Evolutionary conservation across 495 filamentous ascomycete species (phyloP), one percentile per base, ranked within the genome.

Genomic region (Neurospora intermedia): DNA sequence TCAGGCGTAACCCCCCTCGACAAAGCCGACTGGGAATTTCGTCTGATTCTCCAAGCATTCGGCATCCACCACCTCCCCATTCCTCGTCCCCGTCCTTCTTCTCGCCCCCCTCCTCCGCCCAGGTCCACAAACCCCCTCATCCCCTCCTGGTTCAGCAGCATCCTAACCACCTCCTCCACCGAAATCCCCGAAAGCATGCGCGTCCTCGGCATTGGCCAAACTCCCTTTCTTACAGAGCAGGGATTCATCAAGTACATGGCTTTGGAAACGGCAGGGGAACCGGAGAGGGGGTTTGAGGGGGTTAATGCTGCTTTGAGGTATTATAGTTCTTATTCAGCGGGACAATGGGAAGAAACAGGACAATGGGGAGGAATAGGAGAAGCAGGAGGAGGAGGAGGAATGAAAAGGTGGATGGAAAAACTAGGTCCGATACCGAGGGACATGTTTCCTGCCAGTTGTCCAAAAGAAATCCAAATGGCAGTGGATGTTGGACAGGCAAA

Each of bases 11-110:
- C 54, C 0, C 27, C 54, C 27, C 27, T 66, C 15, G 54, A 66
- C 54, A 66, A 66, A 66, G 54, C 54, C 54, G 54, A 66, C 54
- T 66, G 27, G 27, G 54, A 66, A 35, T 66, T 66, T 15, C 54
- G 54, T 2, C 1, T 35, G 6, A 66, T 66, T 27, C 54, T 66
- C 54, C 54, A 66, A 66, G 54, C 15, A 1, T 66, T 66, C 3
- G 27, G 54, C 13, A 66, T 66, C 54, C 54, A 66, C 15, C 54
- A 66, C 54, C 35, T 66, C 54, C 54, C 54, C 27, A 66, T 66
- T 3, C 23, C 54, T 0, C 54, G 54, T 35, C 54, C 54, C 7
- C 54, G 54, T 0, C 23, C 54, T 4, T 38, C 35, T 4, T 4
- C 35, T 2, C 0, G 13, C 23, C 54, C 11, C 3, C 18, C 54